Evolutionary conservation across 257 asterid species (phyloP).

Genomic region (Knoxia roxburghii): DNA sequence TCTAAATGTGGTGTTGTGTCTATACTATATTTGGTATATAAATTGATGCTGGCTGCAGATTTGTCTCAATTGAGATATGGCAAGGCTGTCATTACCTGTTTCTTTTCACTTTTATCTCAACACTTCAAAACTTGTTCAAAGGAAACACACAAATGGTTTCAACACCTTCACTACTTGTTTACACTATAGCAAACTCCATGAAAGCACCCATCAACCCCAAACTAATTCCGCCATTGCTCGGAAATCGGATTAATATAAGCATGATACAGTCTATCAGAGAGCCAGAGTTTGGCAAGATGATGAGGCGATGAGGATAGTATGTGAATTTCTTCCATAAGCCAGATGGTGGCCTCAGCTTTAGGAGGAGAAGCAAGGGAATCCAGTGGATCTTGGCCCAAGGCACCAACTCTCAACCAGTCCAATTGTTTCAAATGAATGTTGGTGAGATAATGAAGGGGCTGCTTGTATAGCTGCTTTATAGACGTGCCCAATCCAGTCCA

Average conservation of each 20-base stretch:
- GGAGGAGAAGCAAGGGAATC: conserved; percentile 46
- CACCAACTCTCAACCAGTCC: conserved; percentile 47
- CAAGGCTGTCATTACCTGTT: too few relatives aligned
- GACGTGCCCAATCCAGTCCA: conserved; percentile 70
- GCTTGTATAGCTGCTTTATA: conserved; percentile 48
- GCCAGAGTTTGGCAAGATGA: conserved; percentile 52
- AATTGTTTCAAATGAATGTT: conserved; percentile 44
- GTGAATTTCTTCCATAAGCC: conserved; percentile 67
- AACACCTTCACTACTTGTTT: too few relatives aligned
- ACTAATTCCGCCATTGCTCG: too few relatives aligned
- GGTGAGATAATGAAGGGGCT: conserved; percentile 83
- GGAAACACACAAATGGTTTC: too few relatives aligned
- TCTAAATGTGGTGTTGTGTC: background rate
- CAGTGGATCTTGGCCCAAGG: conserved; percentile 27
- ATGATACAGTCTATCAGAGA: conserved; percentile 27
- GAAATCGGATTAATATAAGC: too few relatives aligned
- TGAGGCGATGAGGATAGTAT: conserved; percentile 46
- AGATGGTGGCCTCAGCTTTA: conserved; percentile 63
- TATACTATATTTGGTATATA: too few relatives aligned
- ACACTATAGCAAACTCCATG: too few relatives aligned
- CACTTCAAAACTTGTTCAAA: too few relatives aligned
- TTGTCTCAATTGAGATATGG: too few relatives aligned
- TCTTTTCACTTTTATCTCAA: too few relatives aligned
- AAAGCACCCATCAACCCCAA: too few relatives aligned
- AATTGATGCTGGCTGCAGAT: too few relatives aligned